Percentiles rank a stretch among this genome's conserved stretches.
Conservation (phyloP, 2,329 filamentous ascomycete species). For the Leptosphaerulina australis region DNA sequence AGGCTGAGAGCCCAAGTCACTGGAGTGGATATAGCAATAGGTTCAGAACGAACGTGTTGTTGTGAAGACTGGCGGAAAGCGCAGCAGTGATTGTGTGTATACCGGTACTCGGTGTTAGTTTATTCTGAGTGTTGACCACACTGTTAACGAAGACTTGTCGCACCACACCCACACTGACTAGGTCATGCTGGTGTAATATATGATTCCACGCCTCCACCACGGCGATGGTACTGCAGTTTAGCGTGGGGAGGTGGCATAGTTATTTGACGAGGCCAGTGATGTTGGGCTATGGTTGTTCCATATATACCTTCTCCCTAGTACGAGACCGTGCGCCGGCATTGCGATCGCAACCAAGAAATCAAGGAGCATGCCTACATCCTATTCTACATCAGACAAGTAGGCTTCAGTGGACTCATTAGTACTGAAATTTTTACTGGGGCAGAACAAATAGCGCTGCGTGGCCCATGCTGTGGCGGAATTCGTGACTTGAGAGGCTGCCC, state of each 20-base stretch:
- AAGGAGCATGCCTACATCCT: slow-evolving; percentile 56
- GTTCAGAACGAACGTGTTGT: slow-evolving; percentile 47
- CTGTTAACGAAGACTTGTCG: slow-evolving; percentile 57
- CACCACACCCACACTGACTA: slow-evolving; percentile 58
- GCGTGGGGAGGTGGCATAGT: slow-evolving; percentile 52
- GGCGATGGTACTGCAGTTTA: slow-evolving; percentile 51
- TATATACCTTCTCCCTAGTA: slow-evolving; percentile 62
- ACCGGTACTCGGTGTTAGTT: slow-evolving; percentile 37
- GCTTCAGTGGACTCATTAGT: slow-evolving; percentile 55
- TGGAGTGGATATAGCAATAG: slow-evolving; percentile 50
- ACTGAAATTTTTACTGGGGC: slow-evolving; percentile 53
- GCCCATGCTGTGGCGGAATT: slow-evolving; percentile 59
- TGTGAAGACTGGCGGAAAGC: slow-evolving; percentile 6
- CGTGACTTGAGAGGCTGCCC: slow-evolving; percentile 56
- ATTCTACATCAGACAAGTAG: slow-evolving; percentile 55
- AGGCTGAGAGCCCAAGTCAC: slow-evolving; percentile 52
- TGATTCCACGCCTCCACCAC: slow-evolving; percentile 52
- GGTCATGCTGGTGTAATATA: slow-evolving; percentile 54
- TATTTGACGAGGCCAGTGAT: slow-evolving; percentile 50
- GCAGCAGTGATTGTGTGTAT: neutral
- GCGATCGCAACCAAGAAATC: slow-evolving; percentile 58
- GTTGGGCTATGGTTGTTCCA: slow-evolving; percentile 58
- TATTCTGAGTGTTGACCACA: slow-evolving; percentile 45
- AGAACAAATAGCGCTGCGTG: slow-evolving; percentile 61
- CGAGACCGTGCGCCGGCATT: slow-evolving; percentile 58